Evolutionary conservation across 2,329 filamentous ascomycete genomes (phyloP).

Genomic region (Furcasterigmium sp.): DNA sequence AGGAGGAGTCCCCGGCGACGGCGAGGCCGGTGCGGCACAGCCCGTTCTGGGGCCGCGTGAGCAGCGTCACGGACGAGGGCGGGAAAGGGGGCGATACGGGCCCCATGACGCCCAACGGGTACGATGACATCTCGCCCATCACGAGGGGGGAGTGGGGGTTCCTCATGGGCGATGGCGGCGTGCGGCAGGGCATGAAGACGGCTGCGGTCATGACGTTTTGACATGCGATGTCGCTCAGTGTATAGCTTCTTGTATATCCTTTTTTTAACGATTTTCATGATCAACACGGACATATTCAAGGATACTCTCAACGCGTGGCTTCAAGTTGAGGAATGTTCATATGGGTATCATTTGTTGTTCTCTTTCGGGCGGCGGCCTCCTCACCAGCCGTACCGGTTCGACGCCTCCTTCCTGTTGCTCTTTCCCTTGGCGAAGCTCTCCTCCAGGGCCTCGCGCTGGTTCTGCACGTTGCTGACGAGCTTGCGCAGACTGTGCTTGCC

Average conservation of each 20-base stretch:
- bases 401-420: constrained; percentile 76
- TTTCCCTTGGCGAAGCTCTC: constrained; percentile 83
- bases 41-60: constrained; percentile 23
- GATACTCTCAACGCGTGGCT: background rate
- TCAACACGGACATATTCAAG: background rate
- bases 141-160: constrained; percentile 60
- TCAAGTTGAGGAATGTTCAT: background rate
- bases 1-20: constrained; percentile 31
- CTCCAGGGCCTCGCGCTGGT: constrained; percentile 81
- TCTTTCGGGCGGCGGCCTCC: too few relatives aligned
- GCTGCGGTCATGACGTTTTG: constrained; percentile 48
- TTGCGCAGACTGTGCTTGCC: constrained; percentile 88
- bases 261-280: background rate
- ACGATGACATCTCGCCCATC: constrained; percentile 57
- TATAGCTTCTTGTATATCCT: background rate
- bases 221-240: constrained; percentile 10
- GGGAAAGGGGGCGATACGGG: constrained; percentile 25
- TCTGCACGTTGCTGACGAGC: constrained; percentile 76
- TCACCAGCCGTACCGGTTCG: constrained; percentile 76
- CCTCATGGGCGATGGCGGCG: constrained; percentile 41
- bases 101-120: constrained; percentile 52
- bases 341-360: constrained; percentile 1
- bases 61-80: constrained; percentile 32
- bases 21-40: constrained; percentile 25
- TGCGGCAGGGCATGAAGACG: constrained; percentile 32